Evolutionary conservation across 1,139 yeast genomes (phyloP).

Genomic region (Pichia sp.): DNA sequence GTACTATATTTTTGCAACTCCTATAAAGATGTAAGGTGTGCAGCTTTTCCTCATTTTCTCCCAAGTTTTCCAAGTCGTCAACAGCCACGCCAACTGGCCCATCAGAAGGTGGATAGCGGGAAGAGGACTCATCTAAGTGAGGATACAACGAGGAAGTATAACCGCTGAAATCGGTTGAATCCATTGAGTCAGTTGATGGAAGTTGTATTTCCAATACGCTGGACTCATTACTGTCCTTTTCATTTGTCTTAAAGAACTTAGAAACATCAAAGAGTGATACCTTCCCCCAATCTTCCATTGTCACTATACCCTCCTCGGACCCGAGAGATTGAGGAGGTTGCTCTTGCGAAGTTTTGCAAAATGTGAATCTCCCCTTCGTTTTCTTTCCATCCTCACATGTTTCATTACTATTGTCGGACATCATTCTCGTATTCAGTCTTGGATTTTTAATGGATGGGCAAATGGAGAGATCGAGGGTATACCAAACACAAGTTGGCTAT

Average conservation of each 20-base stretch:
- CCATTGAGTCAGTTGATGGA: not conserved
- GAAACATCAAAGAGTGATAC: slow-evolving; percentile 5
- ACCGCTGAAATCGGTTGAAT: not conserved
- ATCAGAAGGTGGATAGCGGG: not conserved
- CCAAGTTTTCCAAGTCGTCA: not conserved
- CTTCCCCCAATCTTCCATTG: not conserved
- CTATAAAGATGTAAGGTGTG: not conserved
- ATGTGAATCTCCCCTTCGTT: not conserved
- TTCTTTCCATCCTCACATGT: not conserved
- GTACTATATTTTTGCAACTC: not conserved
- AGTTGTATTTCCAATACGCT: not conserved
- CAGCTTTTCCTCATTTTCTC: not conserved
- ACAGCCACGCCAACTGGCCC: not conserved
- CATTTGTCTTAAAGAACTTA: slow-evolving; percentile 1
- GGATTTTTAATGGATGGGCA: too few species aligned
- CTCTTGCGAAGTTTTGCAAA: not conserved
- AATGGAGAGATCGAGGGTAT: too few species aligned
- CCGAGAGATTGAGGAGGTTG: not conserved
- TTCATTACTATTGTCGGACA: too few species aligned
- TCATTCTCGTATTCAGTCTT: too few species aligned
- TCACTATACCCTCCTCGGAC: not conserved
- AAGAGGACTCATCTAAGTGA: not conserved
- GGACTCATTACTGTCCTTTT: not conserved
- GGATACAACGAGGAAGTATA: not conserved
- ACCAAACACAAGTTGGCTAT: too few species aligned